phyloP scores from a whole-genome alignment of 169 alveolate species.

The Cryptosporidium muris region DNA sequence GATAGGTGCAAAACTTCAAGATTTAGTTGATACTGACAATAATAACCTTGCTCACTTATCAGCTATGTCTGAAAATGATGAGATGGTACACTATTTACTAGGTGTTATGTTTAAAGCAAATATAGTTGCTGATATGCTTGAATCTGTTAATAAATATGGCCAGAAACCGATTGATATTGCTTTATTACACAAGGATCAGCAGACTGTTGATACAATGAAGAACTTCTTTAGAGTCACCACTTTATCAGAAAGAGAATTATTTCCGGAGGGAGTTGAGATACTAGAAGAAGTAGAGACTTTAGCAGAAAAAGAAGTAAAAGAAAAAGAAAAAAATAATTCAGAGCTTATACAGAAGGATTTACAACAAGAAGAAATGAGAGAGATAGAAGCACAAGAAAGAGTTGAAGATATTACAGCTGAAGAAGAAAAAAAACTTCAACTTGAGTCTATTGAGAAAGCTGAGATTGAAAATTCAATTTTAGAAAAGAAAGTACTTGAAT shows the following conservation, averaged over 20 bases:
- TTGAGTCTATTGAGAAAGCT: not conserved
- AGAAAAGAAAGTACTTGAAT: slow-evolving; percentile 8
- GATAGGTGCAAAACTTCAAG: slow-evolving; percentile 54
- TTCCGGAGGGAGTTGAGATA: slow-evolving; percentile 65
- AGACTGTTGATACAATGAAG: slow-evolving; percentile 67
- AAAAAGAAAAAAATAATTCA: slow-evolving; percentile 1
- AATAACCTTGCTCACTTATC: slow-evolving; percentile 62
- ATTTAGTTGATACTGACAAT: slow-evolving; percentile 41
- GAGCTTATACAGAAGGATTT: slow-evolving; percentile 54
- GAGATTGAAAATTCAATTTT: slow-evolving; percentile 3
- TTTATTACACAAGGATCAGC: slow-evolving; percentile 50
- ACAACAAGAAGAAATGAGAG: slow-evolving; percentile 1
- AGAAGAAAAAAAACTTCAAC: slow-evolving; percentile 9
- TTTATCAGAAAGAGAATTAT: slow-evolving; percentile 59
- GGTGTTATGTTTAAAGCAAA: slow-evolving; percentile 68
- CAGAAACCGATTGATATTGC: slow-evolving; percentile 70
- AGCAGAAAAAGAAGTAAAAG: slow-evolving; percentile 54
- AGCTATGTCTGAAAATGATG: slow-evolving; percentile 71
- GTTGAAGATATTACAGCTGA: slow-evolving; percentile 8
- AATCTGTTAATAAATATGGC: slow-evolving; percentile 43
- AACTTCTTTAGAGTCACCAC: slow-evolving; percentile 66
- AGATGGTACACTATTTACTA: slow-evolving; percentile 52
- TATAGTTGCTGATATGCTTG: slow-evolving; percentile 67
- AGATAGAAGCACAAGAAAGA: not conserved
- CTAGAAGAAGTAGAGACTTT: slow-evolving; percentile 32